Evolutionary conservation across 2,329 filamentous ascomycete genomes (phyloP), one percentile per base, ranked within the genome.

Genomic region (Talaromyces sp.): DNA sequence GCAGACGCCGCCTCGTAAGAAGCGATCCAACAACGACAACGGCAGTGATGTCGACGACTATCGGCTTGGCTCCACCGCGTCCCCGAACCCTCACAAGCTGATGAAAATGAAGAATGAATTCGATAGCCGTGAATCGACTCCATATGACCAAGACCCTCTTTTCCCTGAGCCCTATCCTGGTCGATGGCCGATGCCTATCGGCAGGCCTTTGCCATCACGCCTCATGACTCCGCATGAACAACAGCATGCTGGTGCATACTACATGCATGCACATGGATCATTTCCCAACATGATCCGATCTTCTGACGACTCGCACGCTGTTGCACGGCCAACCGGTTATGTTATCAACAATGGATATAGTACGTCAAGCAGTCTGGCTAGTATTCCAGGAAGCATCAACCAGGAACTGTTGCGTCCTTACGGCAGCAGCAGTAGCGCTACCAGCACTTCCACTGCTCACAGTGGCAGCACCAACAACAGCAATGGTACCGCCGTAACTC

Each of bases 1-100:
- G 17, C 80, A 81, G 60, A 74, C 72, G 13, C 70, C 78, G 25
- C 74, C 76, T 43, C 86, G 84, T 70, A 83, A 85, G 70, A 86
- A 85, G 68, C 68, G 72, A 73, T 74, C 63, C 75, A 75, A 64
- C 65, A 74, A 74, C 11, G 74, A 75, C 5, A 76, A 78, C 8
- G 70, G 72, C 27, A 81, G 78, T 64, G 82, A 82, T 45, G 70
- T 79, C 13, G 80, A 73, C 29, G 73, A 75, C 34, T 65, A 67
- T 65, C 69, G 71, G 29, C 38, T 65, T 64, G 61, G 67, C 5
- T 8, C 19, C 22, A 36, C 58, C 11, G 19, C 40, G 4, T 59
- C 53, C 2, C 64, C 64, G 3, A 43, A 61, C 10, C 58, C 58
- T 19, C 58, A 56, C n/a, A 67, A 69, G 61, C 70, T 72, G 29